Conservation (phyloP, 768 basidiomycete species). For the Termitomyces sp. region DNA sequence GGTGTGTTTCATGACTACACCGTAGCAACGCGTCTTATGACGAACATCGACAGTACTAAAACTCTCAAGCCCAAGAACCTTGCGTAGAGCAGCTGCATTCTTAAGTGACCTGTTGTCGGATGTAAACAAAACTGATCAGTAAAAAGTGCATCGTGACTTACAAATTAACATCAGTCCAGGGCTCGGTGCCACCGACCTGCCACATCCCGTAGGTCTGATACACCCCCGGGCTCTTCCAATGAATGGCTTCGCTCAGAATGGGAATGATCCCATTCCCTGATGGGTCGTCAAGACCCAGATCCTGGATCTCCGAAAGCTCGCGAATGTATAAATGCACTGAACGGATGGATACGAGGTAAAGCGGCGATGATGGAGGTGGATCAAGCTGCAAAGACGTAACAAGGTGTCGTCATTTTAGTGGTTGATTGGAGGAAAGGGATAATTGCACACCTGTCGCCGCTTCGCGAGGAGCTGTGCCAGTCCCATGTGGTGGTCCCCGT, state of each 20-base stretch:
- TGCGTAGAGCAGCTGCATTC: slow-evolving; percentile 40
- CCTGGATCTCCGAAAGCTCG: slow-evolving; percentile 68
- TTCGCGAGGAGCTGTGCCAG: slow-evolving; percentile 67
- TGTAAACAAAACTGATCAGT: neutral
- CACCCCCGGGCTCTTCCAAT: slow-evolving; percentile 33
- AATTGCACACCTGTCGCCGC: slow-evolving; percentile 50
- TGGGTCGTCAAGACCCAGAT: slow-evolving; percentile 52
- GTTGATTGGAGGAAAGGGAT: neutral
- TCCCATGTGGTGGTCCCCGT: slow-evolving; percentile 91
- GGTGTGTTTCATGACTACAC: slow-evolving; percentile 57
- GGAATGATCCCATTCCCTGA: slow-evolving; percentile 48
- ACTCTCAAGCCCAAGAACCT: slow-evolving; percentile 48
- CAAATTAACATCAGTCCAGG: slow-evolving; percentile 39
- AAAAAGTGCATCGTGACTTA: slow-evolving; percentile 15
- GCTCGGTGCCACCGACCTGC: slow-evolving; percentile 37
- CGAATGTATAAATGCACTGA: slow-evolving; percentile 59
- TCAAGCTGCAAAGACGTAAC: slow-evolving; percentile 43
- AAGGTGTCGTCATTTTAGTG: neutral
- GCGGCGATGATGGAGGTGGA: slow-evolving; percentile 52
- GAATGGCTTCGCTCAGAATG: slow-evolving; percentile 50
- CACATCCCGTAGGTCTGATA: slow-evolving; percentile 37
- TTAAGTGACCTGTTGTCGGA: slow-evolving; percentile 34
- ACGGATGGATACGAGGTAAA: slow-evolving; percentile 66
- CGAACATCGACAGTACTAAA: slow-evolving; percentile 67
- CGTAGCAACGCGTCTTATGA: slow-evolving; percentile 73